A percentile compares a stretch with the other conserved stretches of the same genome.
phyloP scores from a whole-genome alignment of 1,284 basidiomycete genomes.

The Polyporus tsugae region DNA sequence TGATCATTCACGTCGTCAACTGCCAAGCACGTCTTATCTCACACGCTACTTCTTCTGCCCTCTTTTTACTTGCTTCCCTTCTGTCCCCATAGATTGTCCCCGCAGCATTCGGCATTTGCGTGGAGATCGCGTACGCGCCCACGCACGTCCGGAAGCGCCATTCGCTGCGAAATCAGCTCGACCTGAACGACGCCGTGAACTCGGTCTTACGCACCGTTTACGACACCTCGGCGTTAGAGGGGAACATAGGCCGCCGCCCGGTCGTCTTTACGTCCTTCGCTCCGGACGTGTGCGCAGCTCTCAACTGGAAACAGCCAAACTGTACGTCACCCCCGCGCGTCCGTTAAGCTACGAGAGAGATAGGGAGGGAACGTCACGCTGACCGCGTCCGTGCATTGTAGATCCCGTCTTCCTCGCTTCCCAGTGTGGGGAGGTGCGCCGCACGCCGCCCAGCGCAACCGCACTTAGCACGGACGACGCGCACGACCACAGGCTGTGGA shows the following conservation, averaged over 20 bases:
- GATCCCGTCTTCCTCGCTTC: conserved; percentile 97
- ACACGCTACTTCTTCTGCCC: conserved; percentile 5
- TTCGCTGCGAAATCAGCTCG: conserved; percentile 59
- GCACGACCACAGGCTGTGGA: conserved; percentile 65
- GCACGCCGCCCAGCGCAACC: conserved; percentile 49
- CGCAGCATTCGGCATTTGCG: conserved; percentile 74
- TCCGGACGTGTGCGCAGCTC: conserved; percentile 85
- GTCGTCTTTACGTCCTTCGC: conserved; percentile 91
- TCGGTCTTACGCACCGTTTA: conserved; percentile 85
- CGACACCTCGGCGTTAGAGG: conserved; percentile 63
- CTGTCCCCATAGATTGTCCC: conserved; percentile 68
- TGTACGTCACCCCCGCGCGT: conserved; percentile 59
- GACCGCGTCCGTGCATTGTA: conserved; percentile 41
- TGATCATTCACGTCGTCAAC: not conserved
- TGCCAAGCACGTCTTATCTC: conserved; percentile 9
- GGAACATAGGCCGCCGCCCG: conserved; percentile 65
- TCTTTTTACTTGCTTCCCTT: conserved; percentile 22
- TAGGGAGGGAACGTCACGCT: conserved; percentile 9
- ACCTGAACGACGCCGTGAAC: conserved; percentile 86
- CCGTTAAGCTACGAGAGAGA: conserved; percentile 10
- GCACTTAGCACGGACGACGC: conserved; percentile 55
- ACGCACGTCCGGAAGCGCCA: conserved; percentile 50
- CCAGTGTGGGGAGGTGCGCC: conserved; percentile 76
- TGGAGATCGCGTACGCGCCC: conserved; percentile 82
- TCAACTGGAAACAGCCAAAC: conserved; percentile 99